phyloP scores from a whole-genome alignment of 2,329 filamentous ascomycete genomes.

The Trichoderma atrobrunneum region DNA sequence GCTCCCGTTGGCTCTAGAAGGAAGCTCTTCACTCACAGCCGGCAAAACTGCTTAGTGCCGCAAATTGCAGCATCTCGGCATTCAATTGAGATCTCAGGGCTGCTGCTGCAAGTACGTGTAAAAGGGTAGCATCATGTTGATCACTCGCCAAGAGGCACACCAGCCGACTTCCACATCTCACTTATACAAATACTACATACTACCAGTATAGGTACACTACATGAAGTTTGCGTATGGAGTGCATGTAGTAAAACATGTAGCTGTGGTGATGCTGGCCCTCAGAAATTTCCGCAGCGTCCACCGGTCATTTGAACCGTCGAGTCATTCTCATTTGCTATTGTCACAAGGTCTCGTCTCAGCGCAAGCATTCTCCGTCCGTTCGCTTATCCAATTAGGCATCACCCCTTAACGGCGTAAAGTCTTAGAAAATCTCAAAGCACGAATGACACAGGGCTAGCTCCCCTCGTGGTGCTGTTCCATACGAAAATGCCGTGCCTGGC shows the following conservation, averaged over 20 bases:
- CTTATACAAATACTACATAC: not conserved
- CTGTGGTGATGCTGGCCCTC: not conserved
- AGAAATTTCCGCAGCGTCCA: not conserved
- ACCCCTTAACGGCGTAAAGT: not conserved
- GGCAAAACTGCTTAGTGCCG: not conserved
- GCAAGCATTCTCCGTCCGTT: not conserved
- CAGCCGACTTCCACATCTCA: not conserved
- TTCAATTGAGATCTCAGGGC: not conserved
- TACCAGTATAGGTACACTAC: not conserved
- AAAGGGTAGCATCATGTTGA: not conserved
- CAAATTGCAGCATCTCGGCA: not conserved
- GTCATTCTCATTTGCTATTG: not conserved
- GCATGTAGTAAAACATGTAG: not conserved
- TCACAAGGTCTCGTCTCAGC: not conserved
- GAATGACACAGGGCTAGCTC: not conserved
- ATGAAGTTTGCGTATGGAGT: not conserved
- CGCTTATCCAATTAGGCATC: not conserved
- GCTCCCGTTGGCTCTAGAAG: not conserved
- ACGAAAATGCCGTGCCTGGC: not conserved
- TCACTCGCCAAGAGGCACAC: not conserved
- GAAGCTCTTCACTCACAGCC: not conserved
- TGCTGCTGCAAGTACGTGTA: not conserved
- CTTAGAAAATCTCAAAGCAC: not conserved
- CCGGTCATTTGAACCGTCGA: not conserved
- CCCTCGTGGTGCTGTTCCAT: constrained; percentile 3